Percentiles rank a stretch among this genome's conserved stretches.
phyloP scores from a whole-genome alignment of 2,329 filamentous ascomycete species.

The Ophiognomonia clavigignenti-juglandacearum region DNA sequence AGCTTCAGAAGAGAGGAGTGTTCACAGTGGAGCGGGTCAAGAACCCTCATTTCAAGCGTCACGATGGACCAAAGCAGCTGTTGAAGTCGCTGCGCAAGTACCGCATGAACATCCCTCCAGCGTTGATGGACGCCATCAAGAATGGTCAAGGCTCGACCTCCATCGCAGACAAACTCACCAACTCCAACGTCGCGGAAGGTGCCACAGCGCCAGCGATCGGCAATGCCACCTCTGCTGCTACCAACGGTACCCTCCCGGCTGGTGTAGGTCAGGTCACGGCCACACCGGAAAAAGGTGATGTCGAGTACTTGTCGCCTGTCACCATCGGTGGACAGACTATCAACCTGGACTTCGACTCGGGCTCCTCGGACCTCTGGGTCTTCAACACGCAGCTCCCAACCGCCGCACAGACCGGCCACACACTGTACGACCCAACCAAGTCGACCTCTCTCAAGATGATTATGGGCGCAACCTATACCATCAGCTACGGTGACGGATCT shows the following conservation, averaged over 20 bases:
- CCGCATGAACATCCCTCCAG: slow-evolving; percentile 45
- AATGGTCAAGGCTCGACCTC: too few relatives aligned
- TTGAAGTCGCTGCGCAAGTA: slow-evolving; percentile 66
- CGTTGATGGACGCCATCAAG: slow-evolving; percentile 33
- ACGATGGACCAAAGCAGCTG: slow-evolving; percentile 57
- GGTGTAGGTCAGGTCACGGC: slow-evolving; percentile 49
- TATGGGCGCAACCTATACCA: slow-evolving; percentile 50
- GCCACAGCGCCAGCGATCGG: slow-evolving; percentile 21
- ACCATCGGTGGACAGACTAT: slow-evolving; percentile 65
- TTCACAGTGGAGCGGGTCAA: slow-evolving; percentile 57
- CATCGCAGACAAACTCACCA: slow-evolving; percentile 13
- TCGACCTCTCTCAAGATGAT: slow-evolving; percentile 30
- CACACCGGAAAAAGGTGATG: slow-evolving; percentile 59
- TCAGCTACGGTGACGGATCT: slow-evolving; percentile 66
- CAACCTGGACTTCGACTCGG: slow-evolving; percentile 71
- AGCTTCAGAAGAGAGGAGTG: slow-evolving; percentile 44
- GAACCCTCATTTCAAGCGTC: slow-evolving; percentile 48
- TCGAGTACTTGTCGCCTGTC: slow-evolving; percentile 66
- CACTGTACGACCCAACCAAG: slow-evolving; percentile 31
- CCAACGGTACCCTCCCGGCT: slow-evolving; percentile 22
- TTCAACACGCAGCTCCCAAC: slow-evolving; percentile 57
- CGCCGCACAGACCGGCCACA: slow-evolving; percentile 42
- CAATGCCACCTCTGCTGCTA: slow-evolving; percentile 5
- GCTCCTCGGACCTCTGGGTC: slow-evolving; percentile 71
- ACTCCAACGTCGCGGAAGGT: not conserved